Conservation (phyloP, 2,329 filamentous ascomycete genomes). For the Alternaria panax region DNA sequence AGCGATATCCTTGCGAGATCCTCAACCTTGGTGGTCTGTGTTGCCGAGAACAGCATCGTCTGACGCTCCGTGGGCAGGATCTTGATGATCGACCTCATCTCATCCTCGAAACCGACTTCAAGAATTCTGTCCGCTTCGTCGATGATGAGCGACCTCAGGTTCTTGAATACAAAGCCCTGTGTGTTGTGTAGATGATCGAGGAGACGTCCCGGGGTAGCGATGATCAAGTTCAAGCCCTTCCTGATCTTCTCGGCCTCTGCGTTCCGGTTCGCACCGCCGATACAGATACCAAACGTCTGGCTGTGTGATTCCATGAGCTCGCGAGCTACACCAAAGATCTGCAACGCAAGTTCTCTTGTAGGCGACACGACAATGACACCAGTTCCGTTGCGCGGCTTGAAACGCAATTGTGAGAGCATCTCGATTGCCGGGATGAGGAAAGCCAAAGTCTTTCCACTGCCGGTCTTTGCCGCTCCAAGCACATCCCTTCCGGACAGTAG, state of each 20-base stretch:
- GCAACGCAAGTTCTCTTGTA: constrained; percentile 13
- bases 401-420: constrained; percentile 86
- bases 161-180: constrained; percentile 87
- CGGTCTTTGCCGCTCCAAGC: constrained; percentile 93
- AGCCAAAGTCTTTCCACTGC: constrained; percentile 92
- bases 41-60: constrained; percentile 98
- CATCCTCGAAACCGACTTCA: constrained; percentile 97
- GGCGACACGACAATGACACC: constrained; percentile 87
- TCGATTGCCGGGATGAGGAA: constrained; percentile 95
- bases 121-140: constrained; percentile 97
- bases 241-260: constrained; percentile 93
- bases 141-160: constrained; percentile 88
- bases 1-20: constrained; percentile 94
- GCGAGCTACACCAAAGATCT: constrained; percentile 85
- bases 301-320: constrained; percentile 93
- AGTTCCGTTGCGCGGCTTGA: constrained; percentile 87
- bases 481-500: constrained; percentile 87
- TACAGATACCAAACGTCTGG: constrained; percentile 95
- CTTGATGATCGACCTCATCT: constrained; percentile 96
- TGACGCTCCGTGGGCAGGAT: constrained; percentile 81
- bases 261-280: constrained; percentile 88
- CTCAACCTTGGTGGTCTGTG: constrained; percentile 98
- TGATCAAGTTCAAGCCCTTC: constrained; percentile 93
- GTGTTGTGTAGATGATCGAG: constrained; percentile 96
- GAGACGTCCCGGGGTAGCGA: constrained; percentile 90